Conservation (phyloP, 2,329 filamentous ascomycete species). For the Fusarium keratoplasticum region DNA sequence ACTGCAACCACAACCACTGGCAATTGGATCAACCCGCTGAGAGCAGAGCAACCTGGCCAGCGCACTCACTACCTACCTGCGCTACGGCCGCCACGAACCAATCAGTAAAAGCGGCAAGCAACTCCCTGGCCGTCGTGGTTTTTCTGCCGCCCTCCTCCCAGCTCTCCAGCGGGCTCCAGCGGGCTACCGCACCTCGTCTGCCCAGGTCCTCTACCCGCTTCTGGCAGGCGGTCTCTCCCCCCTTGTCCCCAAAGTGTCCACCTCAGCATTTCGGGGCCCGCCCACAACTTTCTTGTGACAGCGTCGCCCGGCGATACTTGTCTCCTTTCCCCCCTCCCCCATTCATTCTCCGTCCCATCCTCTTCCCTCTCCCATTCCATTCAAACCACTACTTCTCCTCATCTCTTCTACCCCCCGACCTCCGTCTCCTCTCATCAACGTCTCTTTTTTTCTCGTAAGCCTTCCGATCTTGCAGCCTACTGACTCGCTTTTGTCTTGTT, state of each 20-base stretch:
- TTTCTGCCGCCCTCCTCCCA: conserved; percentile 35
- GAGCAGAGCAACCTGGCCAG: conserved; percentile 26
- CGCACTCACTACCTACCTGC: conserved; percentile 14
- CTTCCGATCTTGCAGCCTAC: conserved; percentile 22
- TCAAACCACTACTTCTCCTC: conserved; percentile 44
- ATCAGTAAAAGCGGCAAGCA: conserved; percentile 51
- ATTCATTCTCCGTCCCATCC: conserved; percentile 39
- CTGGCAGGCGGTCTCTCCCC: conserved; percentile 45
- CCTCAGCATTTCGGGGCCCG: conserved; percentile 49
- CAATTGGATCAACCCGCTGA: conserved; percentile 25
- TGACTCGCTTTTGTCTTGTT: conserved; percentile 29
- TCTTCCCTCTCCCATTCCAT: conserved; percentile 43
- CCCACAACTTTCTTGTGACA: conserved; percentile 52
- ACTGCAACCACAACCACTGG: conserved; percentile 32
- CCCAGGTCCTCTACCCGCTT: conserved; percentile 32
- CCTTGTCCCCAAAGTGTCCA: conserved; percentile 43
- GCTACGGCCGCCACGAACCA: conserved; percentile 51
- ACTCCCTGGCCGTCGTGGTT: conserved; percentile 30
- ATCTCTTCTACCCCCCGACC: conserved; percentile 44
- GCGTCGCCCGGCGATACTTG: conserved; percentile 50
- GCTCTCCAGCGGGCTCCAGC: conserved; percentile 18
- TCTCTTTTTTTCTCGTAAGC: conserved; percentile 45
- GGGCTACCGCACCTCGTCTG: conserved; percentile 35
- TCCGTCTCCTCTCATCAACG: conserved; percentile 49
- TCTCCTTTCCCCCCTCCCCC: conserved; percentile 49